Evolutionary conservation across 306 rosid genomes (phyloP), one percentile per base, ranked within the genome.

Genomic region (Rosa multiflora): DNA sequence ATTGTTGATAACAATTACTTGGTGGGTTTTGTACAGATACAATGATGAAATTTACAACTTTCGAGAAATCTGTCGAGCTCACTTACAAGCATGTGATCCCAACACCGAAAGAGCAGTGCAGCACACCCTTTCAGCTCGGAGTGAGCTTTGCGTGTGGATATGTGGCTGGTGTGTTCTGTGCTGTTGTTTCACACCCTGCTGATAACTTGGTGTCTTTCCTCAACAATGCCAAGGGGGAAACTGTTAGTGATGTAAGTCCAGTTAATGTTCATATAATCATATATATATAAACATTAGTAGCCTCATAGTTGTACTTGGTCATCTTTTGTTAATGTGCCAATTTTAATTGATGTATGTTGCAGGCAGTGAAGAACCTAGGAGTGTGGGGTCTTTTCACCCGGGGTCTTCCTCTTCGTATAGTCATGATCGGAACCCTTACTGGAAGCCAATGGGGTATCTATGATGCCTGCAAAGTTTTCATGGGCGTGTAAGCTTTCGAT

Each of bases 131-230:
- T 56, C 97, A 92, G 88, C 94, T 92, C 15, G 94, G 94, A 47
- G 91, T 90, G 63, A 92, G 97, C 86, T 88, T 92, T 23, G 90
- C 84, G 0, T 87, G 90, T 49, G 97, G 97, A 74, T 92, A 92
- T 43, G 32, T 84, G 67, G 93, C 97, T 37, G 94, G 97, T 29
- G 78, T 92, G 51, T 85, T 92, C 0, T 92, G 94, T 78, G 86
- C 97, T 14, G 37, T 88, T 68, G 87, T 92, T 62, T 92, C 94
- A 10, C 94, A 92, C 86, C 94, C 97, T 37, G 97, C 97, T 74
- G 97, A 92, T 71, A 92, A 90, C 79, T 89, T 92, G 39, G 97
- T 90, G 71, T 92, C 97, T 11, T 92, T 90, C 79, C 94, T 92
- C 84, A 92, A 90, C 91, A 92, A 90, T 70, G 85, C 93, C 81